Percentiles rank a stretch among this genome's conserved stretches.
These are phyloP conservation scores for Kickxella alabastrina DNA, from an alignment of 192 early-diverging fungal genomes.

Conservation along the genomic window DNA sequence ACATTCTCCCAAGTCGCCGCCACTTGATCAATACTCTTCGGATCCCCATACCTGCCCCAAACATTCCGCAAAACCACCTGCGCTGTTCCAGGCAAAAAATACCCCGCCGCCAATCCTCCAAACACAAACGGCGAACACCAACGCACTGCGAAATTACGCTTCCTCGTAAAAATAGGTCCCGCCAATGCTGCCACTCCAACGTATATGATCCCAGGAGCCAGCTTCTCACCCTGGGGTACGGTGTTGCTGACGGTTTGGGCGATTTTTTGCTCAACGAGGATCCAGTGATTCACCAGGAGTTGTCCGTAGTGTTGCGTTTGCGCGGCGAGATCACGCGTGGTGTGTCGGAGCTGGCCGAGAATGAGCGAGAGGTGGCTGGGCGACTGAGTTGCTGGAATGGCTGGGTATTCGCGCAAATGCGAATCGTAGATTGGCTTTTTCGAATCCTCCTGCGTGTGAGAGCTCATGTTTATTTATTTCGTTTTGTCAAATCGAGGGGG, in stretches of 20 bases:
- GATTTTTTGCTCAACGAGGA: slow-evolving; percentile 13
- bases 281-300: slow-evolving; percentile 16
- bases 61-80: slow-evolving; percentile 35
- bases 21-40: slow-evolving; percentile 15
- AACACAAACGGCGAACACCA: slow-evolving; percentile 43
- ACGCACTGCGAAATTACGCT: slow-evolving; percentile 36
- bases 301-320: slow-evolving; percentile 12
- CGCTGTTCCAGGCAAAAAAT: slow-evolving; percentile 45
- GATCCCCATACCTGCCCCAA: slow-evolving; percentile 49
- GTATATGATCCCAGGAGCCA: slow-evolving; percentile 42
- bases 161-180: slow-evolving; percentile 44
- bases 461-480: background rate
- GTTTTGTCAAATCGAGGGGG: background rate
- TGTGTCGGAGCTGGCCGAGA: slow-evolving; percentile 7
- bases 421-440: slow-evolving; percentile 49
- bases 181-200: slow-evolving; percentile 45
- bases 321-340: background rate
- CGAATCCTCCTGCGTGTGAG: background rate
- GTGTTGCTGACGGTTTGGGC: slow-evolving; percentile 15
- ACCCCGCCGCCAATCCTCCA: slow-evolving; percentile 23
- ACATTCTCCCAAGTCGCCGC: slow-evolving; percentile 2
- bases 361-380: slow-evolving; percentile 12
- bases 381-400: background rate
- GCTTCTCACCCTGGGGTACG: slow-evolving; percentile 30
- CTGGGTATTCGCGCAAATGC: background rate